Conservation (phyloP, 768 basidiomycete genomes). For the Mrakia gelida region DNA sequence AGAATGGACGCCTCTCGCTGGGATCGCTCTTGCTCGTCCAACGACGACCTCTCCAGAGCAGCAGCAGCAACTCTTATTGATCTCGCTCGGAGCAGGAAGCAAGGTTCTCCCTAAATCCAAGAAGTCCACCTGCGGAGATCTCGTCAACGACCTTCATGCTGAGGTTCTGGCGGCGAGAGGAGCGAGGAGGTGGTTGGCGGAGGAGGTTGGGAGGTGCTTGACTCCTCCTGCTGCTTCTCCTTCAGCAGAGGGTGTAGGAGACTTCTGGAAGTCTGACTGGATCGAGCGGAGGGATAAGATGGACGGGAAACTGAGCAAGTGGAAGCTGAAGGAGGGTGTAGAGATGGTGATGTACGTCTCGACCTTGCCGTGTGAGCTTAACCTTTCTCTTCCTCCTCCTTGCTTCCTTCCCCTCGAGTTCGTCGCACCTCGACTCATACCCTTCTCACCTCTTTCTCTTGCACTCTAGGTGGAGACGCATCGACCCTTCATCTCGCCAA, state of each 20-base stretch:
- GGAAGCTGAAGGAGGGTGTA: constrained; percentile 3
- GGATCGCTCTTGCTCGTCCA: not conserved
- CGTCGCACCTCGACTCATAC: not conserved
- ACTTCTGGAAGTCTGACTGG: not conserved
- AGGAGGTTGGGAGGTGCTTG: constrained; percentile 8
- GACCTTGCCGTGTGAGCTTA: constrained; percentile 17
- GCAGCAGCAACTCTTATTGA: not conserved
- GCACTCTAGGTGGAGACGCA: constrained; percentile 9
- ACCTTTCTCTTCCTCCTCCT: not conserved
- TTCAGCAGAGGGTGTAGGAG: not conserved
- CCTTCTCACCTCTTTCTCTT: not conserved
- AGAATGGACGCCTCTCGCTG: constrained; percentile 21
- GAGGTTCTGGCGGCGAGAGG: constrained; percentile 17
- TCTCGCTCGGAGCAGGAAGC: constrained; percentile 13
- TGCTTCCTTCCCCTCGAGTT: not conserved
- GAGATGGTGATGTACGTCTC: constrained; percentile 8
- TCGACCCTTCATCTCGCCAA: constrained; percentile 21
- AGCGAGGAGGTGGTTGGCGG: constrained; percentile 16
- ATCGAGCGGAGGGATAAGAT: too few species aligned
- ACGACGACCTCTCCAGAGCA: too few species aligned
- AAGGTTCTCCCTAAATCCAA: constrained; percentile 13
- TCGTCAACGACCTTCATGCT: constrained; percentile 9
- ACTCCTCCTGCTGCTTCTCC: not conserved
- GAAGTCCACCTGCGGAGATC: not conserved
- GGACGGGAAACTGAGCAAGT: not conserved